phyloP scores from a whole-genome alignment of 2,329 filamentous ascomycete genomes.

The Myriosclerotinia scirpicola region DNA sequence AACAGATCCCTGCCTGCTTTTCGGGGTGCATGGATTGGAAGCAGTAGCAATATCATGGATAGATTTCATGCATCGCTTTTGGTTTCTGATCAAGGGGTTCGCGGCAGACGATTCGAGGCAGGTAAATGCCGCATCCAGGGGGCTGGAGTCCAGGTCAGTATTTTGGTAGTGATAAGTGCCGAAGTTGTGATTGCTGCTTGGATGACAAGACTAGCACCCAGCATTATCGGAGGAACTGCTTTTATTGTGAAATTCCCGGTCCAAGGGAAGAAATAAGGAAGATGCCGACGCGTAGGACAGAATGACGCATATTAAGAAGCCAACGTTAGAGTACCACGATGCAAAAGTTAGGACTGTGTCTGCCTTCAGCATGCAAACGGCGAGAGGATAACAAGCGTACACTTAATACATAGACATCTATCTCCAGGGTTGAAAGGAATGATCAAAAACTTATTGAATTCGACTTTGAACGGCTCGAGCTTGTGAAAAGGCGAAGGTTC shows the following conservation, averaged over 20 bases:
- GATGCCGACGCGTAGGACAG: neutral
- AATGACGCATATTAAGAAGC: neutral
- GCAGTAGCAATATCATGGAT: neutral
- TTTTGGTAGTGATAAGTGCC: neutral
- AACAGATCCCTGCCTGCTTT: neutral
- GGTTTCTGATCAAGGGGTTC: neutral
- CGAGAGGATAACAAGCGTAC: no score
- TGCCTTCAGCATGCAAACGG: no score
- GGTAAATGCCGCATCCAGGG: neutral
- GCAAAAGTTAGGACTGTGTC: neutral
- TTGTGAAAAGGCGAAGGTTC: neutral
- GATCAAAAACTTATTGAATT: neutral
- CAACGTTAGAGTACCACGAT: neutral
- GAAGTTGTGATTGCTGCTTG: neutral
- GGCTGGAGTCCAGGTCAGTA: neutral
- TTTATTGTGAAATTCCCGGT: accelerated
- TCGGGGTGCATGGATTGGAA: neutral
- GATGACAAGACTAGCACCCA: neutral
- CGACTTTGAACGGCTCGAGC: neutral
- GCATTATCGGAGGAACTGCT: neutral
- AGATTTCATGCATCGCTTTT: neutral
- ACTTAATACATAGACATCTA: neutral
- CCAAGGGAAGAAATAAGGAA: neutral
- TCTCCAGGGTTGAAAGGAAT: no score
- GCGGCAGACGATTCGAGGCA: neutral